phyloP scores from a whole-genome alignment of 306 rosid genomes.

The Pterocarpus santalinus region DNA sequence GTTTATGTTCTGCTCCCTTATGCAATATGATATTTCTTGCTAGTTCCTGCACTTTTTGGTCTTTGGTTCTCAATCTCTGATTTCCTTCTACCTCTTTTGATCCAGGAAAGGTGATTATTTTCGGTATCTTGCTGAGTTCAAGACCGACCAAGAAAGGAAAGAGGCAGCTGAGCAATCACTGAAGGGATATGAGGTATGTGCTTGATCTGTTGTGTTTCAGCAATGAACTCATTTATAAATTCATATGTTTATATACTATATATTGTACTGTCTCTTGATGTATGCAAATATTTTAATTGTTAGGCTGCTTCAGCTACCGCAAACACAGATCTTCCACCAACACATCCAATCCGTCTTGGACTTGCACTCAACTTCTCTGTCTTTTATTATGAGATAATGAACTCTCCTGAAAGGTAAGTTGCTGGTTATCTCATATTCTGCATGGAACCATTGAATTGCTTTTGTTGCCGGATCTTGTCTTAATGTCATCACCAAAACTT shows the following conservation, averaged over 20 bases:
- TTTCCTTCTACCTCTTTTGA: slow-evolving; percentile 40
- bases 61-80: slow-evolving; percentile 29
- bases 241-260: background rate
- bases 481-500: slow-evolving; percentile 45
- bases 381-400: slow-evolving; percentile 96
- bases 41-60: background rate
- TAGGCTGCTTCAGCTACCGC: slow-evolving; percentile 94
- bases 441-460: slow-evolving; percentile 24
- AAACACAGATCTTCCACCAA: slow-evolving; percentile 90
- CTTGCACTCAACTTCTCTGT: slow-evolving; percentile 99
- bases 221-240: slow-evolving; percentile 36
- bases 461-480: slow-evolving; percentile 38
- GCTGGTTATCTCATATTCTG: slow-evolving; percentile 5
- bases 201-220: slow-evolving; percentile 38
- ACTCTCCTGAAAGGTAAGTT: slow-evolving; percentile 92
- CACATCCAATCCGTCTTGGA: slow-evolving; percentile 98
- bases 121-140: slow-evolving; percentile 84
- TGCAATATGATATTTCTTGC: slow-evolving; percentile 2
- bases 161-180: slow-evolving; percentile 79
- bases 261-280: slow-evolving; percentile 29
- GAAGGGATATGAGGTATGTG: slow-evolving; percentile 83
- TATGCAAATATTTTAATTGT: slow-evolving; percentile 35
- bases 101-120: slow-evolving; percentile 80
- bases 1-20: slow-evolving; percentile 14
- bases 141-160: slow-evolving; percentile 75